These are phyloP conservation scores for Plasmopara viticola DNA, from an alignment of 352 stramenopile species.

Conservation along the genomic window DNA sequence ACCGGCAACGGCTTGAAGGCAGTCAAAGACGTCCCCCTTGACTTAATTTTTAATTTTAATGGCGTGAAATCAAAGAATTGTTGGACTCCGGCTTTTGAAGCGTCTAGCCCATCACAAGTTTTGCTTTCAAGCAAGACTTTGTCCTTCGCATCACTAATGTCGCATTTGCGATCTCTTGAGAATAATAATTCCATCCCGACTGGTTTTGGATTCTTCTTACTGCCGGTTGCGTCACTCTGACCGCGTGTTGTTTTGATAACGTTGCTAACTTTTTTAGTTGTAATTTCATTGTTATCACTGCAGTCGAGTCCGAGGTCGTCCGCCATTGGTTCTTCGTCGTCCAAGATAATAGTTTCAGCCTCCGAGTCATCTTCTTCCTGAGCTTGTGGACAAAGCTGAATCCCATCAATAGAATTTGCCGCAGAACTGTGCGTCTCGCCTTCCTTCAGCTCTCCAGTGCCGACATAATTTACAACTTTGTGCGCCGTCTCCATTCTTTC, in stretches of 20 bases:
- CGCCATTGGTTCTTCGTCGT: conserved; percentile 24
- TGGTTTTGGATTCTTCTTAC: conserved; percentile 1
- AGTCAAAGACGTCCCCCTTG: conserved; percentile 8
- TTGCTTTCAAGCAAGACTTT: conserved; percentile 1
- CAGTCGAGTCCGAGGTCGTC: conserved; percentile 35
- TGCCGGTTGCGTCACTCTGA: not conserved
- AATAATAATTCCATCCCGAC: too few relatives aligned
- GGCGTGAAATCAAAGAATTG: conserved; percentile 36
- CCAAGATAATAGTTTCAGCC: conserved; percentile 31
- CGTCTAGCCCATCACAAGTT: conserved; percentile 8
- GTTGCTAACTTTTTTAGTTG: conserved; percentile 1
- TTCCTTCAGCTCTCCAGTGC: not conserved
- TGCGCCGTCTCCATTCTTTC: too few relatives aligned
- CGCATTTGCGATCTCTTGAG: not conserved
- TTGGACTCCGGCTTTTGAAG: conserved; percentile 19
- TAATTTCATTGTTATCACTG: conserved; percentile 23
- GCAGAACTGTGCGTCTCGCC: not conserved
- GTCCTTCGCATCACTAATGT: conserved; percentile 1
- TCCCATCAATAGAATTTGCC: not conserved
- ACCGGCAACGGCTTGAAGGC: conserved; percentile 27
- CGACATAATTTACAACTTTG: too few relatives aligned
- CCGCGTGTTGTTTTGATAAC: not conserved
- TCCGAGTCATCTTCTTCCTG: conserved; percentile 31
- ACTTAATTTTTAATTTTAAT: conserved; percentile 26
- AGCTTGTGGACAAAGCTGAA: conserved; percentile 6